A percentile compares a stretch with the other conserved stretches of the same genome.
phyloP scores from a whole-genome alignment of 371 early-diverging fungal species.

The Rhizopus stolonifer region DNA sequence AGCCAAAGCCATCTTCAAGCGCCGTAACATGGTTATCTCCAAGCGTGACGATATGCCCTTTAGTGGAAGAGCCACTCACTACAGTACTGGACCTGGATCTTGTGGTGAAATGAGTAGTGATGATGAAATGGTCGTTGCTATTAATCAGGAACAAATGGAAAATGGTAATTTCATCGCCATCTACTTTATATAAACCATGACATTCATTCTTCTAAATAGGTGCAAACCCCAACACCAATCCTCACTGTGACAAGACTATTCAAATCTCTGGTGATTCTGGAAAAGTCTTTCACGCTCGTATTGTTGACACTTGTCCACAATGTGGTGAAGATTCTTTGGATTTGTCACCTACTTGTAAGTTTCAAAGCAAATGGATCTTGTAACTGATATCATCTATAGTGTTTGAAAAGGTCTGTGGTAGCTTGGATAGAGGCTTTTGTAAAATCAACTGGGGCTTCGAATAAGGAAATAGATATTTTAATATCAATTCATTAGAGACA shows the following conservation, averaged over 20 bases:
- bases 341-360: slow-evolving; percentile 15
- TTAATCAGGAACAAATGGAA: slow-evolving; percentile 20
- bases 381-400: too few relatives aligned
- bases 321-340: slow-evolving; percentile 23
- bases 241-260: slow-evolving; percentile 23
- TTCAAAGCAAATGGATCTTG: too few relatives aligned
- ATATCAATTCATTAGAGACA: too few relatives aligned
- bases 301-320: slow-evolving; percentile 43
- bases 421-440: slow-evolving; percentile 1
- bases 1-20: neutral
- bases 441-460: slow-evolving; percentile 3
- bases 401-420: slow-evolving; percentile 9
- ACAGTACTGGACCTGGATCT: slow-evolving; percentile 19
- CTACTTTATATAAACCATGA: neutral
- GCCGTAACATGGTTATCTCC: neutral
- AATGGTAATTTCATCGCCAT: slow-evolving; percentile 19
- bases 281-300: slow-evolving; percentile 19
- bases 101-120: slow-evolving; percentile 14
- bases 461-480: too few relatives aligned
- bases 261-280: slow-evolving; percentile 20
- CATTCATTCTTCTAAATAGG: slow-evolving; percentile 11
- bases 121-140: slow-evolving; percentile 23
- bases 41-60: slow-evolving; percentile 2
- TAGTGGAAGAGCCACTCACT: slow-evolving; percentile 22
- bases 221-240: slow-evolving; percentile 38